phyloP scores from a whole-genome alignment of 1,284 basidiomycete species.

The Afroboletus lepidellus region DNA sequence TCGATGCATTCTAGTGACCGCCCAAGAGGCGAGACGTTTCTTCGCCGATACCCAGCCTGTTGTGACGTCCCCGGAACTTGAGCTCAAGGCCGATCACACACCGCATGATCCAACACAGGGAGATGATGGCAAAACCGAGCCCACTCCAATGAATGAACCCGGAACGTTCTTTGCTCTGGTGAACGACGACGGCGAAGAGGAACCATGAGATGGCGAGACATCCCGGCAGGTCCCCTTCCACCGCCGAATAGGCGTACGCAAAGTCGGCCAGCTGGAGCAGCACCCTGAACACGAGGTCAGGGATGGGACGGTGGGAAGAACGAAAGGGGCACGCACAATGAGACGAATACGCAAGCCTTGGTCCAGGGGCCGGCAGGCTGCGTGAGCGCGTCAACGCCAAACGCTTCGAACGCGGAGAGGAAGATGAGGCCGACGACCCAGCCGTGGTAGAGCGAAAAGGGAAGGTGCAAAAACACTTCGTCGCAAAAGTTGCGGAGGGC shows the following conservation, averaged over 20 bases:
- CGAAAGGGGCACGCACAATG: slow-evolving; percentile 47
- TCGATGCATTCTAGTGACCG: slow-evolving; percentile 16
- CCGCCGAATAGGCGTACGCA: slow-evolving; percentile 85
- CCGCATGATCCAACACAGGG: slow-evolving; percentile 83
- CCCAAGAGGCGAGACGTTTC: slow-evolving; percentile 36
- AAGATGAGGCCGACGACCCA: slow-evolving; percentile 91
- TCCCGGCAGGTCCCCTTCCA: slow-evolving; percentile 89
- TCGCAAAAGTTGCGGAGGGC: slow-evolving; percentile 63
- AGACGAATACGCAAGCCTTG: slow-evolving; percentile 88
- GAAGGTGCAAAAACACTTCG: slow-evolving; percentile 80
- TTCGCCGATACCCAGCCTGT: slow-evolving; percentile 34
- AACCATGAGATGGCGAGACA: slow-evolving; percentile 84
- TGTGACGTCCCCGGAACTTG: slow-evolving; percentile 35
- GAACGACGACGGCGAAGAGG: slow-evolving; percentile 82
- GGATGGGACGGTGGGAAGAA: background rate
- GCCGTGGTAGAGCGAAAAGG: slow-evolving; percentile 92
- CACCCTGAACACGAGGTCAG: slow-evolving; percentile 45
- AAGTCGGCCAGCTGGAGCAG: slow-evolving; percentile 90
- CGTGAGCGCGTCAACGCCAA: slow-evolving; percentile 74
- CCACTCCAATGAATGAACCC: slow-evolving; percentile 88
- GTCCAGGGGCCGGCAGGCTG: slow-evolving; percentile 82
- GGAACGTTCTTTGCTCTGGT: slow-evolving; percentile 50
- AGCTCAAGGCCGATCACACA: slow-evolving; percentile 55
- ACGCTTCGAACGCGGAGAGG: slow-evolving; percentile 87
- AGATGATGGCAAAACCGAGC: slow-evolving; percentile 82